Percentiles rank a stretch among this genome's conserved stretches.
These are phyloP conservation scores for Corynespora cassiicola DNA, from an alignment of 2,329 filamentous ascomycete genomes.

Conservation along the genomic window DNA sequence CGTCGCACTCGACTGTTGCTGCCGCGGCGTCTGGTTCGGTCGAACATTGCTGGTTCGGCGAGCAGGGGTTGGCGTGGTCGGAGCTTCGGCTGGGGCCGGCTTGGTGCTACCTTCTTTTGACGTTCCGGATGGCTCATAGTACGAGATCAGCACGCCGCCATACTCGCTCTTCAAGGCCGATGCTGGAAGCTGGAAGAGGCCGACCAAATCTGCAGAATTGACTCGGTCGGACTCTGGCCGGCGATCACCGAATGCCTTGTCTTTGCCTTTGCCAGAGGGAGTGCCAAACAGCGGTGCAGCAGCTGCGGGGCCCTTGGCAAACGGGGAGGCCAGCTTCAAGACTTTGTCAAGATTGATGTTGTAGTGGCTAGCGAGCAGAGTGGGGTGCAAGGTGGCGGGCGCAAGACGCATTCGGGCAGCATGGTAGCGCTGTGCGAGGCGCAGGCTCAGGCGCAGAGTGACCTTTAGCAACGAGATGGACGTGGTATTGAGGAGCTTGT, in stretches of 20 bases:
- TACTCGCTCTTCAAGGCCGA: conserved; percentile 72
- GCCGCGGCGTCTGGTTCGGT: conserved; percentile 59
- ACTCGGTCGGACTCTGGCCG: conserved; percentile 41
- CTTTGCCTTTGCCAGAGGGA: conserved; percentile 75
- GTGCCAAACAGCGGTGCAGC: conserved; percentile 58
- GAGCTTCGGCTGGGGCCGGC: conserved; percentile 45
- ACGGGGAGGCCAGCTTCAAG: conserved; percentile 81
- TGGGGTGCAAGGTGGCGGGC: conserved; percentile 70
- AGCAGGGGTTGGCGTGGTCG: conserved; percentile 76
- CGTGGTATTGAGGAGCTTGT: conserved; percentile 86
- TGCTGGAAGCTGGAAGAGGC: conserved; percentile 63
- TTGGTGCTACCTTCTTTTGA: conserved; percentile 28
- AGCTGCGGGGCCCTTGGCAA: conserved; percentile 70
- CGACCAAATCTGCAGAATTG: conserved; percentile 71
- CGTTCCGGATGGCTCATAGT: conserved; percentile 65
- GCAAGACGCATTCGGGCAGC: conserved; percentile 80
- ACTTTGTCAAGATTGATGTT: conserved; percentile 77
- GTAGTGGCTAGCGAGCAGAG: conserved; percentile 83
- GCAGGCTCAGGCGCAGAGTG: conserved; percentile 80
- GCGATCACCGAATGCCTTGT: conserved; percentile 62
- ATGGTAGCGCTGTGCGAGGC: conserved; percentile 91
- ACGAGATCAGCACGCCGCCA: conserved; percentile 80
- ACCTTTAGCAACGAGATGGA: conserved; percentile 78
- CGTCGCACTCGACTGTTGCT: conserved; percentile 51
- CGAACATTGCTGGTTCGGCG: conserved; percentile 67